Evolutionary conservation across 176 grass and related monocot genomes (phyloP), one percentile per base, ranked within the genome.

Genomic region (Avena sativa): DNA sequence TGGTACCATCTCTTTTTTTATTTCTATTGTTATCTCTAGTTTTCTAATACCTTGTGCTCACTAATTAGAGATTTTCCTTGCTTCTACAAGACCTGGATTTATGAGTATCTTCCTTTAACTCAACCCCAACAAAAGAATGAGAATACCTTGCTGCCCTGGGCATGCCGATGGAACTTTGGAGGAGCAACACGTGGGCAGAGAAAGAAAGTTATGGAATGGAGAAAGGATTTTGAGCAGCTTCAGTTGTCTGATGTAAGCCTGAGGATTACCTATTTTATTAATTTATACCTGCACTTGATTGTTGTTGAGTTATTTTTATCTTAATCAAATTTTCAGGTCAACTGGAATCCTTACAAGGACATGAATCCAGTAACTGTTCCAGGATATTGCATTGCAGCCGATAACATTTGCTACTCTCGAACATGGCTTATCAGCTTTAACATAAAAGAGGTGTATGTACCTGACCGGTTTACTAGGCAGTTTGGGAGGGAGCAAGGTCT

Each of bases 391-490:
- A 76, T 85, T 48, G 82, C 90, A 72, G 90, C 90, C 81, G 90
- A 91, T 85, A 91, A 88, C 44, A 85, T 91, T 47, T 91, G 86
- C 71, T 82, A 78, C 82, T 91, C 82, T 47, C 82, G 82, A 53
- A 85, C 90, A 78, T 91, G 86, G 86, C 90, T 88, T 57, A 91
- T 91, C 78, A 91, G 82, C 82, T 91, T 91, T 91, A 88, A 91
- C 62, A 88, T 91, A 81, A 91, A 91, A 80, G 90, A 91, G 86
- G 90, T 88, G 20, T 91, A 91, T 82, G 90, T 85, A 47, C 86
- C 90, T 88, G 86, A 91, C 61, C 84, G 90, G 78, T 91, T 88
- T 81, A 47, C 86, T 82, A 88, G 86, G 86, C 90, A 91, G 82
- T 91, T 91, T 71, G 90, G 90, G 58, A 88, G 78, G 90, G 90